Evolutionary conservation across 2,329 filamentous ascomycete species (phyloP), one percentile per base, ranked within the genome.

Genomic region (Aspergillaceae sp.): DNA sequence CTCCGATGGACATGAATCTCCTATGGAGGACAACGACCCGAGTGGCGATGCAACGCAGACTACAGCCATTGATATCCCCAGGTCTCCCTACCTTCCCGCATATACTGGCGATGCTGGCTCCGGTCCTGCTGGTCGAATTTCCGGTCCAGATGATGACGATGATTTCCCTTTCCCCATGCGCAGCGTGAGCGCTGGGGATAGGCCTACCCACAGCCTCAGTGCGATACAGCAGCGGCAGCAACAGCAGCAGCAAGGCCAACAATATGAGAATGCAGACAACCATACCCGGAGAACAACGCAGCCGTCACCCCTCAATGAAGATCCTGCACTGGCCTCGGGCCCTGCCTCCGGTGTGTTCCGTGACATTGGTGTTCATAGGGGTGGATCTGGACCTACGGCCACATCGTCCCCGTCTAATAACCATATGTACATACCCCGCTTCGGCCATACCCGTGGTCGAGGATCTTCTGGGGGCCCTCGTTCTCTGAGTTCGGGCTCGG

Each of bases 41-140:
- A 63, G 57, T 41, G 58, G 65, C 41, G 65, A 66, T 28, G 60
- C 64, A 11, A 47, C 60, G 19, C 58, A 65, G 7, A 63, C 64
- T 11, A 67, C 60, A 40, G 70, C 72, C 3, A 75, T 75, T 41
- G 69, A 73, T 42, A 75, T 75, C 19, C 73, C 73, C 4, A 73
- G 62, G 7, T 74, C 71, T 26, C 71, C 71, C 1, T 63, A 64
- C n/a, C 57, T 63, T 1, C 71, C 69, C 40, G 56, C 63, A 36
- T 60, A 67, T 5, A 55, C 56, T 29, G 73, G 69, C 5, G 36
- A 38, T 38, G 19, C 26, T 33, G 66, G 71, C 41, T 70, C 71
- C 30, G 73, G 68, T 52, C 73, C 70, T 40, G 68, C 59, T 33
- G 68, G 69, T 34, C 68, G 71, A 42, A 59, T 56, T 38, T 60